These are phyloP conservation scores for Pilaira anomala DNA, from an alignment of 192 early-diverging fungal species.

Conservation along the genomic window DNA sequence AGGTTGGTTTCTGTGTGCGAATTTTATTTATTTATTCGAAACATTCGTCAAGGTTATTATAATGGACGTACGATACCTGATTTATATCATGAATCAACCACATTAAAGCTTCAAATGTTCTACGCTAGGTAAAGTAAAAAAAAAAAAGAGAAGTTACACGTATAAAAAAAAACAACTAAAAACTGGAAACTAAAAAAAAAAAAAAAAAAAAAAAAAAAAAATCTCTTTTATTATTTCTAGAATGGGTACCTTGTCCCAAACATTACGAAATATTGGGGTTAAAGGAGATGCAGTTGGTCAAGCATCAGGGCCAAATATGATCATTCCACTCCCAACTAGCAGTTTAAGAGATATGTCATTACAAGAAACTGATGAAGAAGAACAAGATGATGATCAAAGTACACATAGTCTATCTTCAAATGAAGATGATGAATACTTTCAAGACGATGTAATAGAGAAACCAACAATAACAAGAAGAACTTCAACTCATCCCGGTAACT, in stretches of 20 bases:
- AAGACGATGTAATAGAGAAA: not conserved
- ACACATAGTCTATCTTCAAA: not conserved
- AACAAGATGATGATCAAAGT: not conserved
- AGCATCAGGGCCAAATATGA: slow-evolving; percentile 24
- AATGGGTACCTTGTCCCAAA: slow-evolving; percentile 23
- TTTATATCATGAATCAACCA: slow-evolving; percentile 78
- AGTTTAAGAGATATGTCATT: not conserved
- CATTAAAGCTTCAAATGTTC: slow-evolving; percentile 88
- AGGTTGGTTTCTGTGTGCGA: slow-evolving; percentile 87
- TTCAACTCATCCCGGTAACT: slow-evolving; percentile 12
- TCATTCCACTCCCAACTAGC: slow-evolving; percentile 34
- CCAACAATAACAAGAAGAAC: not conserved
- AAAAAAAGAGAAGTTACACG: not conserved
- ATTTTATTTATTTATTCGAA: slow-evolving; percentile 90
- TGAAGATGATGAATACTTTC: not conserved
- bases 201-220: too few species aligned
- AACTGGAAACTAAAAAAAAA: too few species aligned
- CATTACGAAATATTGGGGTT: slow-evolving; percentile 50
- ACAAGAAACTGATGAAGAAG: not conserved
- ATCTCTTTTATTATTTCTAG: slow-evolving; percentile 16
- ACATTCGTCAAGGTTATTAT: slow-evolving; percentile 85
- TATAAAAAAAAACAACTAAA: too few species aligned
- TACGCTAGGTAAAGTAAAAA: slow-evolving; percentile 44
- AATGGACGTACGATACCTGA: slow-evolving; percentile 69
- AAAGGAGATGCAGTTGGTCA: slow-evolving; percentile 15